Conservation (phyloP, 495 filamentous ascomycete species). For the Eremomyces bilateralis region DNA sequence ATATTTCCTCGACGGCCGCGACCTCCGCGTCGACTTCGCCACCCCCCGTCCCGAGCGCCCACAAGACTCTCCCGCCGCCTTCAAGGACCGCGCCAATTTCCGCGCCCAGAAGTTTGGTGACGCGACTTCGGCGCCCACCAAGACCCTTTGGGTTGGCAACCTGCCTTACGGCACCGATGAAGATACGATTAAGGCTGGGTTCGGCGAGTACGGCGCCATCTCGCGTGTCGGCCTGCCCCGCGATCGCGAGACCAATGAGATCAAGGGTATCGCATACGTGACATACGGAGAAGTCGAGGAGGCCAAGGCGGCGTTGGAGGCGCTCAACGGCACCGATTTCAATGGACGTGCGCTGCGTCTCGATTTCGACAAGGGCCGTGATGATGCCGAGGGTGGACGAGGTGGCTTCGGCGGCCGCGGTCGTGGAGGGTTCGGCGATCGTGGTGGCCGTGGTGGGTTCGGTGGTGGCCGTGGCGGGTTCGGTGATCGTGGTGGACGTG, state of each 20-base stretch:
- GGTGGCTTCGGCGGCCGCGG: conserved; percentile 28
- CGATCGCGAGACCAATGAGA: conserved; percentile 62
- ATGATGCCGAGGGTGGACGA: conserved; percentile 34
- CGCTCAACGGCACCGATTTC: conserved; percentile 44
- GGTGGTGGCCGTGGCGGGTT: conserved; percentile 31
- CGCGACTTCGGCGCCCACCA: conserved; percentile 43
- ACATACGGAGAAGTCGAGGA: conserved; percentile 68
- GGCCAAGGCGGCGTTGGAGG: conserved; percentile 51
- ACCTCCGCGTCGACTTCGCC: conserved; percentile 78
- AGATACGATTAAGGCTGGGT: conserved; percentile 50
- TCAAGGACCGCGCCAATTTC: conserved; percentile 22
- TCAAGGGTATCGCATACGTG: conserved; percentile 92
- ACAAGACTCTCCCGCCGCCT: conserved; percentile 23
- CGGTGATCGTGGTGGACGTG: conserved; percentile 24
- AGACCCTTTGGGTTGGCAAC: conserved; percentile 90
- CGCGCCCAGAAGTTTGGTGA: conserved; percentile 67
- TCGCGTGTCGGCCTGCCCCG: conserved; percentile 74
- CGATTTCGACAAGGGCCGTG: conserved; percentile 68
- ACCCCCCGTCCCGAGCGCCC: conserved; percentile 37
- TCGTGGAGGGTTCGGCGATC: conserved; percentile 28
- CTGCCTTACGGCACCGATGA: conserved; percentile 67
- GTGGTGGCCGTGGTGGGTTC: conserved; percentile 25
- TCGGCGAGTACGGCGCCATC: conserved; percentile 48
- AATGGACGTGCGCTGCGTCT: conserved; percentile 66
- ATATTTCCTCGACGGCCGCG: conserved; percentile 60